These are phyloP conservation scores for Chalaropsis ovoidea DNA, from an alignment of 2,329 filamentous ascomycete species.

Conservation along the genomic window DNA sequence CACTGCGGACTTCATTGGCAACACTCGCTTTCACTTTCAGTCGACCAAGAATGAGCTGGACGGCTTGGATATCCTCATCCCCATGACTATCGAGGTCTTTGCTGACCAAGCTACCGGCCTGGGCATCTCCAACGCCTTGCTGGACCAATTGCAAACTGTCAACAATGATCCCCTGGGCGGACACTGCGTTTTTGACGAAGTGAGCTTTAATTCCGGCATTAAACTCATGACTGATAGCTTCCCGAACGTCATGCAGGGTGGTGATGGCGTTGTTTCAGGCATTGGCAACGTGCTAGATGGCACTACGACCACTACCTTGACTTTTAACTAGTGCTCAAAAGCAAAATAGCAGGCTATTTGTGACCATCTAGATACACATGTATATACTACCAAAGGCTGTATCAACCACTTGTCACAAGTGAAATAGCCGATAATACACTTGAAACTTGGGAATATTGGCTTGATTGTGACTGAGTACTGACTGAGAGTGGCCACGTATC, in stretches of 20 bases:
- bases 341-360: background rate
- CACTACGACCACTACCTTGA: constrained; percentile 12
- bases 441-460: too few relatives aligned
- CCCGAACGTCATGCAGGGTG: constrained; percentile 40
- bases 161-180: constrained; percentile 47
- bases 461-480: too few relatives aligned
- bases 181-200: constrained; percentile 49
- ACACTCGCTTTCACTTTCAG: constrained; percentile 48
- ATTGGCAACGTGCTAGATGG: constrained; percentile 41
- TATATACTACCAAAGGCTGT: too few relatives aligned
- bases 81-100: constrained; percentile 41
- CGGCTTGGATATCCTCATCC: constrained; percentile 37
- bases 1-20: constrained; percentile 34
- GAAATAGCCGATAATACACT: too few relatives aligned
- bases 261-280: constrained; percentile 40
- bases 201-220: constrained; percentile 46
- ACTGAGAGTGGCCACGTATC: too few relatives aligned
- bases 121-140: constrained; percentile 37
- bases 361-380: background rate
- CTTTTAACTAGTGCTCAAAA: background rate
- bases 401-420: too few relatives aligned
- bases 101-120: constrained; percentile 32
- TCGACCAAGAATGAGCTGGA: constrained; percentile 43
- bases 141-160: constrained; percentile 46
- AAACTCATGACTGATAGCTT: constrained; percentile 48